These are phyloP conservation scores for Psophocarpus tetragonolobus DNA, from an alignment of 306 rosid species.

Conservation along the genomic window DNA sequence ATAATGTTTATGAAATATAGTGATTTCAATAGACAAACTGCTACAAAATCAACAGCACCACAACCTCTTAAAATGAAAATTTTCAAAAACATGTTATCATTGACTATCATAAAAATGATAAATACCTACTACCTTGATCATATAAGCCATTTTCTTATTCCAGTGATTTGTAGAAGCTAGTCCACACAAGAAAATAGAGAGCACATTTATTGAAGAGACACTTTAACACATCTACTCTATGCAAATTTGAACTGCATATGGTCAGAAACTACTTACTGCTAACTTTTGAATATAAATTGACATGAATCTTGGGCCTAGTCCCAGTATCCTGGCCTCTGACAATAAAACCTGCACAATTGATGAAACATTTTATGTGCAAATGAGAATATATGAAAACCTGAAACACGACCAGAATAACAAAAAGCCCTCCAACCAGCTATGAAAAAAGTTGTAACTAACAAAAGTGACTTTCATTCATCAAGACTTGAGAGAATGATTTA, in stretches of 20 bases:
- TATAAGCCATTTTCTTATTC: not conserved
- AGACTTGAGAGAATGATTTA: not conserved
- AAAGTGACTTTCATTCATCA: not conserved
- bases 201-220: not conserved
- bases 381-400: slow-evolving; percentile 4
- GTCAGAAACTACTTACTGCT: slow-evolving; percentile 64
- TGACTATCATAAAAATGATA: not conserved
- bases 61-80: not conserved
- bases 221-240: not conserved
- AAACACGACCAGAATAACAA: not conserved
- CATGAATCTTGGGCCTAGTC: slow-evolving; percentile 94
- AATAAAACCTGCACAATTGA: slow-evolving; percentile 60
- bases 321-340: slow-evolving; percentile 87
- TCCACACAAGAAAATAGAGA: not conserved
- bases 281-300: slow-evolving; percentile 79
- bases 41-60: not conserved
- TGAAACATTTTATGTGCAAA: slow-evolving; percentile 17
- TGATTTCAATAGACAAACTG: not conserved
- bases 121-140: not conserved
- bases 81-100: not conserved
- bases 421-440: slow-evolving; percentile 4
- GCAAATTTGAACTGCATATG: not conserved
- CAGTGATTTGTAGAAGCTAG: not conserved
- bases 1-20: not conserved
- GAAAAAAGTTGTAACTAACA: not conserved